phyloP scores from a whole-genome alignment of 768 basidiomycete genomes.

The Leccinum uliginosum region DNA sequence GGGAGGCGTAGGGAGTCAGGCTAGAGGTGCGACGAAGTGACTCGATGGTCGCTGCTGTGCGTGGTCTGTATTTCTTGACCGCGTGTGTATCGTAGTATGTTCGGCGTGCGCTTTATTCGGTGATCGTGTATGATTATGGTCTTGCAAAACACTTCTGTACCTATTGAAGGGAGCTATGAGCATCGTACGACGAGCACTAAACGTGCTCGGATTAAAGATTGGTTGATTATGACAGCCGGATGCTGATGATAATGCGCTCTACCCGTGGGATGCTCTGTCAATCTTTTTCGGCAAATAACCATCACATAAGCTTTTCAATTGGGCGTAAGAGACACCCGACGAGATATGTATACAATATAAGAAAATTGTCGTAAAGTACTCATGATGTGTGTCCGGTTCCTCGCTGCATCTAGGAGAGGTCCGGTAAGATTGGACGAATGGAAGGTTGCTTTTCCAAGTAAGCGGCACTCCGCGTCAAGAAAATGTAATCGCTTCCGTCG shows the following conservation, averaged over 20 bases:
- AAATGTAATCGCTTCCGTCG: conserved; percentile 17
- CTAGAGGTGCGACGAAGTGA: too few species aligned
- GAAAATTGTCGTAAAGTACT: neutral
- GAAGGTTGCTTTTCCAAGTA: conserved; percentile 23
- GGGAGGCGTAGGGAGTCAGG: too few species aligned
- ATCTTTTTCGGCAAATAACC: too few species aligned
- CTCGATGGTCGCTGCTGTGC: neutral
- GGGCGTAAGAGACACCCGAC: neutral
- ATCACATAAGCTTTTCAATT: too few species aligned
- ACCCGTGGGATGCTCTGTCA: too few species aligned
- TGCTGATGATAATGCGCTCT: neutral
- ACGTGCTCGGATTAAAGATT: neutral
- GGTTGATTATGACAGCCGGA: neutral
- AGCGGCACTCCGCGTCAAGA: conserved; percentile 8
- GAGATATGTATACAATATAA: neutral
- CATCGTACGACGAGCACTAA: neutral
- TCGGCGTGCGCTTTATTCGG: neutral
- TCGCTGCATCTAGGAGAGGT: neutral
- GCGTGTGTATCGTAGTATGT: neutral
- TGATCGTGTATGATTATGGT: neutral
- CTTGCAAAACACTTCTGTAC: neutral
- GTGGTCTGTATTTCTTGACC: neutral
- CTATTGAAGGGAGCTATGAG: neutral
- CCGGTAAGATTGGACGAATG: conserved; percentile 2
- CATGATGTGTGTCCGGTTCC: neutral